These are phyloP conservation scores for Teratosphaeriaceae sp. DNA, from an alignment of 2,329 filamentous ascomycete species.

Conservation along the genomic window DNA sequence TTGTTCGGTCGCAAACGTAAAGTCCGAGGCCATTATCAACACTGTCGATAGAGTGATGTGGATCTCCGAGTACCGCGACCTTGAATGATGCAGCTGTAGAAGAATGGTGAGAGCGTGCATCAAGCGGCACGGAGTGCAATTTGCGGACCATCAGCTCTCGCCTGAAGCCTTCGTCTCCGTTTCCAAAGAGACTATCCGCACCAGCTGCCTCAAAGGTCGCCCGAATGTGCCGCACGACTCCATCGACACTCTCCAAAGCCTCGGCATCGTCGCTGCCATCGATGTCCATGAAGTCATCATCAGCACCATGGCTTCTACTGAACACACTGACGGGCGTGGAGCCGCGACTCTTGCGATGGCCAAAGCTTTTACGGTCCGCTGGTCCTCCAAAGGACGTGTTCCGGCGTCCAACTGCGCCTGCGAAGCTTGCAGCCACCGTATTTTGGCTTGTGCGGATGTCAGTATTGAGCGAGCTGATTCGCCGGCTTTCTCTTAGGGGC, in stretches of 20 bases:
- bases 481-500: constrained; percentile 55
- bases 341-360: constrained; percentile 43
- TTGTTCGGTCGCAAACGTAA: constrained; percentile 22
- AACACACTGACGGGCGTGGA: constrained; percentile 48
- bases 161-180: constrained; percentile 25
- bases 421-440: constrained; percentile 38
- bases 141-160: constrained; percentile 30
- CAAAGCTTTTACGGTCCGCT: constrained; percentile 57
- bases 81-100: background rate
- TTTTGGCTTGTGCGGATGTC: constrained; percentile 37
- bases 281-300: constrained; percentile 32
- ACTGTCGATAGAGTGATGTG: background rate
- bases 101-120: background rate
- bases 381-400: constrained; percentile 66
- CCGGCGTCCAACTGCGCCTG: constrained; percentile 52
- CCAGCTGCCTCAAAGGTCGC: constrained; percentile 24
- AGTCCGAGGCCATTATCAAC: constrained; percentile 18
- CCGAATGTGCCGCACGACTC: constrained; percentile 23
- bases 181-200: constrained; percentile 26
- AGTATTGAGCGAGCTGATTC: constrained; percentile 80
- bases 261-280: constrained; percentile 22
- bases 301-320: constrained; percentile 26
- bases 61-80: constrained; percentile 8
- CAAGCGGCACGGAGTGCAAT: constrained; percentile 20
- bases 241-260: constrained; percentile 21